Evolutionary conservation across 1,284 basidiomycete genomes (phyloP).

Genomic region (Cryptococcus wingfieldii): DNA sequence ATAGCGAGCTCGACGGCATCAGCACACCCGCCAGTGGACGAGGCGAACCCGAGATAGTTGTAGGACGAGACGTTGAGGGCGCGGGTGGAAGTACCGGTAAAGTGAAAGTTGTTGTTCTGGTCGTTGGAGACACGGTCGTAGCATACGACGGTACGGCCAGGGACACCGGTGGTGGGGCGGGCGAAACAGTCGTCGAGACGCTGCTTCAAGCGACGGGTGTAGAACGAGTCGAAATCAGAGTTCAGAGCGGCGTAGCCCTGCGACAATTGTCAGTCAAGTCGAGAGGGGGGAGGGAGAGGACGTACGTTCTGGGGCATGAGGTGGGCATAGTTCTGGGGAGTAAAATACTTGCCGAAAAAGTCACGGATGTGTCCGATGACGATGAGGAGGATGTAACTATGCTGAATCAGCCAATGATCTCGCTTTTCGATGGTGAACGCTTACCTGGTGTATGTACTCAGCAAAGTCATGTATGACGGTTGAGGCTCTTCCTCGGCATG

Average conservation of each 20-base stretch:
- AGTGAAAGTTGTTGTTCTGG: conserved; percentile 72
- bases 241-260: conserved; percentile 95
- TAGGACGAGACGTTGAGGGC: conserved; percentile 96
- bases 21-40: conserved; percentile 85
- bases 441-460: conserved; percentile 75
- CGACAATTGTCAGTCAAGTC: neutral
- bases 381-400: conserved; percentile 79
- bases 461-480: conserved; percentile 82
- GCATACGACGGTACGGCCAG: conserved; percentile 84
- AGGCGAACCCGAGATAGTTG: conserved; percentile 99
- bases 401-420: neutral
- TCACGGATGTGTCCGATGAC: conserved; percentile 88
- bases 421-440: conserved; percentile 2
- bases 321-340: conserved; percentile 69
- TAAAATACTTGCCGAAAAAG: conserved; percentile 85
- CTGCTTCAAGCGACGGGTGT: conserved; percentile 88
- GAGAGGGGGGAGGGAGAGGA: conserved; percentile 4
- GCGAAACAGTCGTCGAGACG: conserved; percentile 96
- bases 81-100: conserved; percentile 77
- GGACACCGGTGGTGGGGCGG: conserved; percentile 88
- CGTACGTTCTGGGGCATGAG: conserved; percentile 75
- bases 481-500: conserved; percentile 59
- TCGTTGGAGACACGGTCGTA: conserved; percentile 81
- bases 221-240: conserved; percentile 99
- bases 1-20: conserved; percentile 84